Base-by-base conservation (phyloP, 352 stramenopile species). In the Halophytophthora polymorphica region DNA sequence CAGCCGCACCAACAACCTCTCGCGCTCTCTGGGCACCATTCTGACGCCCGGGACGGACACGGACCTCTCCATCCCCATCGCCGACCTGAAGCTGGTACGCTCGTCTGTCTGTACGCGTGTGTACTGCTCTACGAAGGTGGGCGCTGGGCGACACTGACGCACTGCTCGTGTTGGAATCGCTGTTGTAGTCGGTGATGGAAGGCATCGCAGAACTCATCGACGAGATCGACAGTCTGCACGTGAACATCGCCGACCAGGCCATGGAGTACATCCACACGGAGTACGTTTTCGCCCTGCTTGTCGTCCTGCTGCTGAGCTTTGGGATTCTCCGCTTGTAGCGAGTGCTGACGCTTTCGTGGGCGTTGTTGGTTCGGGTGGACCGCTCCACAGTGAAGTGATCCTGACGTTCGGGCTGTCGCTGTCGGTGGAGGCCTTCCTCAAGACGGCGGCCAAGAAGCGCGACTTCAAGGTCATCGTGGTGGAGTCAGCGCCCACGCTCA, bases 191-290 rank as follows among this genome's bases (percentile, higher is more conserved):
- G 58, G 81, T 96, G 48, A 98, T 98, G 80, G 95, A 98, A 66
- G 93, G 88, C 11, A 97, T 98, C 51, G 73, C 86, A 10, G 93
- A 98, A 70, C 87, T 98, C 12, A 92, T 97, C 21, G 82, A 93
- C 18, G 96, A 98, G 58, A 88, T 99, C 46, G 93, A 99, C 65
- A 96, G 94, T 57, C 69, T 98, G 29, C 88, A 97, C 67, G 93
- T 96, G 39, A 98, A 96, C 50, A 98, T 99, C 64, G 93, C 96
- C 40, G 93, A 98, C 45, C 93, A 98, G 59, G 92, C 92, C 17
- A 92, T 91, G 64, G 91, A 97, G 56, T 97, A 98, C 67, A 98
- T 99, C 62, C 96, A 98, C 73, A 86, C 93, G 18, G 90, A 97
- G 83, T 94, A 78, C 56, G 79, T 77, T 14, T 14, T 51, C n/a